These are phyloP conservation scores for Lachancea sp. DNA, from an alignment of 805 yeast genomes.

Conservation along the genomic window DNA sequence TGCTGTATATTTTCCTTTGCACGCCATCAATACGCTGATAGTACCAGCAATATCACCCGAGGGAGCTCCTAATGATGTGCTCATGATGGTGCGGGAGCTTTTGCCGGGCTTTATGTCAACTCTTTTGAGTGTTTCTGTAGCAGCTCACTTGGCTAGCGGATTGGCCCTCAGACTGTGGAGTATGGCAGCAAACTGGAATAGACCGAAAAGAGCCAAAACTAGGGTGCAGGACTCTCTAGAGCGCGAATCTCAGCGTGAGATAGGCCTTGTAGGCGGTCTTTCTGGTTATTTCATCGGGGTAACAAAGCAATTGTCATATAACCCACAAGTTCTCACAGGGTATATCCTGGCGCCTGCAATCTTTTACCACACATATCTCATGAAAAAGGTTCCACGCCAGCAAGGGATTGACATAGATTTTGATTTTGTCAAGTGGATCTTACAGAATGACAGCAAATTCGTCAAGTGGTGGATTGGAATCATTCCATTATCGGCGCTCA, in stretches of 20 bases:
- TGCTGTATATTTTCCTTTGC: conserved; percentile 21
- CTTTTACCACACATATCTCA: conserved; percentile 16
- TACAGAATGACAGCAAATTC: conserved; percentile 14
- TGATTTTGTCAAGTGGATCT: conserved; percentile 21
- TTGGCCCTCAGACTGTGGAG: conserved; percentile 14
- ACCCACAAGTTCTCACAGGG: conserved; percentile 24
- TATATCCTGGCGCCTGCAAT: conserved; percentile 18
- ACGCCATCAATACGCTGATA: conserved; percentile 21
- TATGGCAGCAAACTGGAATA: conserved; percentile 3
- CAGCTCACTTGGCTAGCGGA: conserved; percentile 11
- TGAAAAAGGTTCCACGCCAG: conserved; percentile 18
- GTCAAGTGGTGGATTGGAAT: conserved; percentile 20
- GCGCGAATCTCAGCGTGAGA: conserved; percentile 16
- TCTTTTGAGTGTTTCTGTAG: conserved; percentile 11
- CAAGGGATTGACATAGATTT: conserved; percentile 17
- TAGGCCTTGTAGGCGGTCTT: conserved; percentile 23
- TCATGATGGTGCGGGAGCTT: conserved; percentile 24
- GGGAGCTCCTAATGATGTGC: conserved; percentile 21
- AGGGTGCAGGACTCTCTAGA: conserved; percentile 12
- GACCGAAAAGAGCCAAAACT: conserved; percentile 7
- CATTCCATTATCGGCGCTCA: conserved; percentile 18
- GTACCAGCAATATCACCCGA: conserved; percentile 18
- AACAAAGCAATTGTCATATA: conserved; percentile 12
- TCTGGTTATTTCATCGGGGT: conserved; percentile 23
- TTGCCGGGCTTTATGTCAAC: conserved; percentile 18